Percentiles rank a stretch among this genome's conserved stretches.
Evolutionary conservation across 2,329 filamentous ascomycete genomes (phyloP).

Genomic region (Allantophomopsis lycopodina): DNA sequence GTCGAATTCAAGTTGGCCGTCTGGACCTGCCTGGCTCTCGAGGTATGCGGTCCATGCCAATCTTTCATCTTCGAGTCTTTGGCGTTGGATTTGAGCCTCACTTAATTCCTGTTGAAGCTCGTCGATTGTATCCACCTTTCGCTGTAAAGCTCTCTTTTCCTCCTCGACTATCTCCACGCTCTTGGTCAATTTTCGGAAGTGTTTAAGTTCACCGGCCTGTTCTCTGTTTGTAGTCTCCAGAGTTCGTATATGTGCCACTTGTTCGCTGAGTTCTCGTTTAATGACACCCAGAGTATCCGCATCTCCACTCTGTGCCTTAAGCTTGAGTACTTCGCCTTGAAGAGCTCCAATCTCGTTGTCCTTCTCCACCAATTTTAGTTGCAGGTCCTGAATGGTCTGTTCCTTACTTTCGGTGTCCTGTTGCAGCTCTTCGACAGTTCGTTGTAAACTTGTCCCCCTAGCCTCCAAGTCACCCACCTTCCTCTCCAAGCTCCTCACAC

Average conservation of each 20-base stretch:
- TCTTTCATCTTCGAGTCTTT: constrained; percentile 79
- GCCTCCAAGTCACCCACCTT: constrained; percentile 48
- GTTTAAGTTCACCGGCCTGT: constrained; percentile 65
- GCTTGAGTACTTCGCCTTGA: constrained; percentile 68
- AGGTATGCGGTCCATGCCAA: constrained; percentile 79
- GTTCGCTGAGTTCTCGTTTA: constrained; percentile 77
- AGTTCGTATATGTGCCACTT: constrained; percentile 79
- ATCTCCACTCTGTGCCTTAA: constrained; percentile 81
- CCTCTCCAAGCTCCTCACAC: constrained; percentile 47
- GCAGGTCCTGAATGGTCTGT: constrained; percentile 14
- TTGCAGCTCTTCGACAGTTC: constrained; percentile 33
- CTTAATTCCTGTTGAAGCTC: constrained; percentile 62
- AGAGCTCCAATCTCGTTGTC: constrained; percentile 60
- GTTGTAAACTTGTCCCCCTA: constrained; percentile 41
- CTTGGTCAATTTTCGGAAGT: constrained; percentile 67
- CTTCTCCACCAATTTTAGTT: constrained; percentile 39
- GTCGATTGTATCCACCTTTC: constrained; percentile 62
- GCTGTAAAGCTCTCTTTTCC: constrained; percentile 75
- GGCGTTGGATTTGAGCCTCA: constrained; percentile 70
- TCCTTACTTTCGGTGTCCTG: constrained; percentile 25
- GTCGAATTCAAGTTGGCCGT: constrained; percentile 60
- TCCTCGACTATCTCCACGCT: constrained; percentile 92
- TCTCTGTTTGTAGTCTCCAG: constrained; percentile 73
- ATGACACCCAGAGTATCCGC: constrained; percentile 75
- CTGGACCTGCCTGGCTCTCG: constrained; percentile 47